These are phyloP conservation scores for Cicer judaicum DNA, from an alignment of 306 rosid species.

Conservation along the genomic window DNA sequence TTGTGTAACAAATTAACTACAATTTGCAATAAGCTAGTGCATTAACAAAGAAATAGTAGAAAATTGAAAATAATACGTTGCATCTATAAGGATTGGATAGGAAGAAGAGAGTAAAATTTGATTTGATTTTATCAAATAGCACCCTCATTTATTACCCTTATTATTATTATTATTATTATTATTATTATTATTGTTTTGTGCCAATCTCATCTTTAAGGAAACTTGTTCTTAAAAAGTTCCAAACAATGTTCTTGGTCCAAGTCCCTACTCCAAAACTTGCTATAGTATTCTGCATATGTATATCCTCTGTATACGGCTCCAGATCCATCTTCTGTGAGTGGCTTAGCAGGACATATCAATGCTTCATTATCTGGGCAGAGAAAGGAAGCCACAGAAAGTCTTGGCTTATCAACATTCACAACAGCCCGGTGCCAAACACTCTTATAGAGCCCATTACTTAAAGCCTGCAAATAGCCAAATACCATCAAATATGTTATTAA, in stretches of 20 bases:
- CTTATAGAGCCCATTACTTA: constrained; percentile 84
- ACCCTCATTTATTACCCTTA: not conserved
- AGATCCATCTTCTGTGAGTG: constrained; percentile 55
- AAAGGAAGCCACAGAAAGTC: constrained; percentile 88
- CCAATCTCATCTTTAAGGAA: constrained; percentile 4
- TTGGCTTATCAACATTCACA: constrained; percentile 73
- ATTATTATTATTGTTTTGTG: not conserved
- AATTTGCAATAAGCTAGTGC: constrained; percentile 18
- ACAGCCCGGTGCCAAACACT: constrained; percentile 95
- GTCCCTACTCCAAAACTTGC: constrained; percentile 82
- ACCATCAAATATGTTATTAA: constrained; percentile 21
- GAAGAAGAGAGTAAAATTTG: constrained; percentile 25
- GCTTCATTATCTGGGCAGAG: constrained; percentile 74
- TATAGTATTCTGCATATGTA: constrained; percentile 78
- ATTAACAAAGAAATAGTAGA: constrained; percentile 15
- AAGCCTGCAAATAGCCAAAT: constrained; percentile 64
- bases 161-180: too few relatives aligned
- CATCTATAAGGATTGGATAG: constrained; percentile 6
- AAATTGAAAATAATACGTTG: not conserved
- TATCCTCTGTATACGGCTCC: constrained; percentile 62
- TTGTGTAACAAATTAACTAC: constrained; percentile 7
- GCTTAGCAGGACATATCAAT: constrained; percentile 65
- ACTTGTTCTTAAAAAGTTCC: constrained; percentile 71
- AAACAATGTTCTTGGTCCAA: constrained; percentile 74
- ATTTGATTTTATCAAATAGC: constrained; percentile 23